Percentiles rank a stretch among this genome's conserved stretches.
These are phyloP conservation scores for Clonostachys rosea DNA, from an alignment of 2,329 filamentous ascomycete species.

Conservation along the genomic window DNA sequence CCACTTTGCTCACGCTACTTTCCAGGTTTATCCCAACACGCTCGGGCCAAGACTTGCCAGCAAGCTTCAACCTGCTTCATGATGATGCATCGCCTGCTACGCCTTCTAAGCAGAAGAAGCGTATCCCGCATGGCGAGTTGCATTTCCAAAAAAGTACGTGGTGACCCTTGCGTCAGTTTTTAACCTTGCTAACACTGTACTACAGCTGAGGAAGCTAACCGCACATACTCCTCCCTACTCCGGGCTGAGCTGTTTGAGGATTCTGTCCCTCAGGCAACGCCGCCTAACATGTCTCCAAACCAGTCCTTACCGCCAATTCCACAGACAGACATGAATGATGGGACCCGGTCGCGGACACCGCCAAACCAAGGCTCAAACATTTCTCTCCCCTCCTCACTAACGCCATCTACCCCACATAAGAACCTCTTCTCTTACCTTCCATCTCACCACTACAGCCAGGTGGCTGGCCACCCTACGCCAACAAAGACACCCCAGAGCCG, in stretches of 20 bases:
- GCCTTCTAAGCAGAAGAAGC: constrained; percentile 78
- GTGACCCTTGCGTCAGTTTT: not conserved
- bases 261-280: constrained; percentile 76
- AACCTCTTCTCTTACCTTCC: constrained; percentile 94
- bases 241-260: constrained; percentile 90
- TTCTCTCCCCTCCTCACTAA: constrained; percentile 68
- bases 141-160: constrained; percentile 86
- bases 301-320: constrained; percentile 42
- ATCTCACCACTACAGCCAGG: constrained; percentile 62
- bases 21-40: constrained; percentile 90
- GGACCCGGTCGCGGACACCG: constrained; percentile 75
- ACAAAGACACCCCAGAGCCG: constrained; percentile 85
- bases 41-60: constrained; percentile 86
- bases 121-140: constrained; percentile 81
- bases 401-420: constrained; percentile 93
- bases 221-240: constrained; percentile 83
- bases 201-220: constrained; percentile 85
- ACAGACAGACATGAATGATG: constrained; percentile 54
- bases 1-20: constrained; percentile 11
- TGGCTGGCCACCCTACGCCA: constrained; percentile 80
- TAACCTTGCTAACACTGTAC: constrained; percentile 1
- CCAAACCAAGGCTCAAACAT: constrained; percentile 60
- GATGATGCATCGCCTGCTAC: constrained; percentile 92
- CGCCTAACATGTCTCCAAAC: constrained; percentile 58
- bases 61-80: constrained; percentile 86